Conservation (phyloP, 192 early-diverging fungal species). For the Backusella macrospora region DNA sequence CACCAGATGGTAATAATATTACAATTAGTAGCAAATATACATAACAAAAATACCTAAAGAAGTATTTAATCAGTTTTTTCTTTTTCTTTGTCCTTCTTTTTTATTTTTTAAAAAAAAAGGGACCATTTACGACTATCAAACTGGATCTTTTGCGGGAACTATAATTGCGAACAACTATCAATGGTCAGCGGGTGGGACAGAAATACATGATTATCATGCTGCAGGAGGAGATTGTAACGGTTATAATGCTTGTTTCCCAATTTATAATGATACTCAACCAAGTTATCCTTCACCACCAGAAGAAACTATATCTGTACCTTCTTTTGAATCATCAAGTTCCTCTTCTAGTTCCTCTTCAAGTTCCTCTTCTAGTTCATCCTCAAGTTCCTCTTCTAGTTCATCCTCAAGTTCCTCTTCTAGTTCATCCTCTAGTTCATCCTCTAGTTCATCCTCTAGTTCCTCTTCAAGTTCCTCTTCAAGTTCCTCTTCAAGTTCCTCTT, state of each 20-base stretch:
- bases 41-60: background rate
- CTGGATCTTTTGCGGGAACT: conserved; percentile 10
- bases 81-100: no score
- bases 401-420: no score
- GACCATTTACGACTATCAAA: background rate
- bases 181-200: background rate
- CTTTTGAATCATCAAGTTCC: background rate
- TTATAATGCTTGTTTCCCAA: background rate
- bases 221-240: background rate
- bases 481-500: no score
- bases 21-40: no score
- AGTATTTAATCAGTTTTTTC: background rate
- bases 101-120: background rate
- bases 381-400: no score
- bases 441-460: no score
- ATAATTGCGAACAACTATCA: background rate
- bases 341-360: no score
- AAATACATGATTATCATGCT: conserved; percentile 18
- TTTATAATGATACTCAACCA: background rate
- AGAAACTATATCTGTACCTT: no score
- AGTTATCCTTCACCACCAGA: background rate
- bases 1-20: conserved; percentile 8
- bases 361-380: no score
- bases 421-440: no score
- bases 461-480: no score